phyloP scores from a whole-genome alignment of 495 filamentous ascomycete genomes.

The Penicillium canescens region DNA sequence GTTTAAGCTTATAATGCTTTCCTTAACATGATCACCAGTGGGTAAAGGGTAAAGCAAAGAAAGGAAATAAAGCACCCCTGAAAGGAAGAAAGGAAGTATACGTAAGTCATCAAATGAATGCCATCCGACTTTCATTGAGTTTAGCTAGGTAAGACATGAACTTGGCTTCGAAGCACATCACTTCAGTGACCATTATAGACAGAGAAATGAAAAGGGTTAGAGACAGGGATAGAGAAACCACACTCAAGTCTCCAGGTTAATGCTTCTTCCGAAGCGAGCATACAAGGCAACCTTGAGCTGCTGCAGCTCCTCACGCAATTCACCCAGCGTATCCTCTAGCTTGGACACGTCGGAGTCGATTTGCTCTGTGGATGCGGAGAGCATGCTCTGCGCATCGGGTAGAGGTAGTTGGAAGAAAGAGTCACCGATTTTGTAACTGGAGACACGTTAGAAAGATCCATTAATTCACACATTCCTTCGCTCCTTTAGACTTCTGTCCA shows the following conservation, averaged over 20 bases:
- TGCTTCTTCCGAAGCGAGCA: slow-evolving; percentile 89
- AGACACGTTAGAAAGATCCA: not conserved
- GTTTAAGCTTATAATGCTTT: not conserved
- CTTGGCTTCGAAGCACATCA: too few relatives aligned
- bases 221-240: not conserved
- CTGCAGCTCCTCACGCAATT: slow-evolving; percentile 80
- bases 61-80: not conserved
- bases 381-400: slow-evolving; percentile 79
- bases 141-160: not conserved
- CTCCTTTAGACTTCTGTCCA: too few relatives aligned
- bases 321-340: slow-evolving; percentile 73
- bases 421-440: slow-evolving; percentile 94
- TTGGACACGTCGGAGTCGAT: slow-evolving; percentile 73
- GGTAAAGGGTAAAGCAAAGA: not conserved
- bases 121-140: not conserved
- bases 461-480: too few relatives aligned
- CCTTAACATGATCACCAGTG: too few relatives aligned
- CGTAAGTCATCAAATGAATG: not conserved
- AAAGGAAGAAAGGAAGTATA: not conserved
- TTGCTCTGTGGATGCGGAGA: slow-evolving; percentile 65
- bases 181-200: not conserved
- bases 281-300: slow-evolving; percentile 88
- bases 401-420: slow-evolving; percentile 87
- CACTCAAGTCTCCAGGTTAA: slow-evolving; percentile 83
- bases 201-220: slow-evolving; percentile 1